A percentile compares a stretch with the other conserved stretches of the same genome.
Conservation (phyloP, 192 early-diverging fungal species). For the Entomortierella parvispora region DNA sequence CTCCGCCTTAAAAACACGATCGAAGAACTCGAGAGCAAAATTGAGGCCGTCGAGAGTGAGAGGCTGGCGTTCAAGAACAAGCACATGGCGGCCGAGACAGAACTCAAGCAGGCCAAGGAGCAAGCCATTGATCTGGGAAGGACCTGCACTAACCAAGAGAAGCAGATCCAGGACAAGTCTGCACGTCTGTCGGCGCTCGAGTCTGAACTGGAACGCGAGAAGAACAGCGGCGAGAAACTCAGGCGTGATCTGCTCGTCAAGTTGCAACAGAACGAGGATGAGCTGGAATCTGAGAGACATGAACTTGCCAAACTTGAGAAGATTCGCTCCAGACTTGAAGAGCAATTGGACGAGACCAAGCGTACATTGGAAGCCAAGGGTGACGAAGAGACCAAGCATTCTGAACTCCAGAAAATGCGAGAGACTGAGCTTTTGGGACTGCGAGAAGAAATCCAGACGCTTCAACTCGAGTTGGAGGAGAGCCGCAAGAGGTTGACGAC, state of each 20-base stretch:
- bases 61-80: slow-evolving; percentile 48
- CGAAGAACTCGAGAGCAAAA: slow-evolving; percentile 50
- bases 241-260: slow-evolving; percentile 40
- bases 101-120: slow-evolving; percentile 46
- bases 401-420: slow-evolving; percentile 65
- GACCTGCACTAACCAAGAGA: slow-evolving; percentile 50
- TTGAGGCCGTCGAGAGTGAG: slow-evolving; percentile 41
- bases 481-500: slow-evolving; percentile 55
- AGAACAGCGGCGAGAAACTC: slow-evolving; percentile 28
- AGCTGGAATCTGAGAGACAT: slow-evolving; percentile 39
- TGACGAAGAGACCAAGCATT: slow-evolving; percentile 68
- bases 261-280: slow-evolving; percentile 45
- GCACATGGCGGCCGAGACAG: slow-evolving; percentile 43
- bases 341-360: slow-evolving; percentile 63
- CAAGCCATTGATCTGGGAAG: slow-evolving; percentile 33
- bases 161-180: slow-evolving; percentile 51
- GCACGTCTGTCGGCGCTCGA: slow-evolving; percentile 28
- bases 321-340: slow-evolving; percentile 52
- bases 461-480: slow-evolving; percentile 63
- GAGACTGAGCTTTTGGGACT: slow-evolving; percentile 66
- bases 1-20: slow-evolving; percentile 48
- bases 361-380: slow-evolving; percentile 65
- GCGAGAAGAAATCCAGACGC: slow-evolving; percentile 59
- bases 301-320: slow-evolving; percentile 40
- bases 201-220: slow-evolving; percentile 39